These are phyloP conservation scores for Saturnispora serradocipensis DNA, from an alignment of 805 yeast species.

Conservation along the genomic window DNA sequence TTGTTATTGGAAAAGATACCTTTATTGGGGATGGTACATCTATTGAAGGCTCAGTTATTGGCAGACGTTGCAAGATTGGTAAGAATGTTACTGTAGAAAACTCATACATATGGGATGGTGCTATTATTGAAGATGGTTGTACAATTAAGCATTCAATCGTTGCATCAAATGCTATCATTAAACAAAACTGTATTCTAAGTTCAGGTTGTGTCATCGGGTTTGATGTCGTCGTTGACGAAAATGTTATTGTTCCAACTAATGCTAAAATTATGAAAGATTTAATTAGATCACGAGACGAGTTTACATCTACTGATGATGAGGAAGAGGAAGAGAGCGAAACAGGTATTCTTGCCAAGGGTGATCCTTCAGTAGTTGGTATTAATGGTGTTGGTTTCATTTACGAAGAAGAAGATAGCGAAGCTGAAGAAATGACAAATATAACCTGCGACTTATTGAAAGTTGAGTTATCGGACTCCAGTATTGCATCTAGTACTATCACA, in stretches of 20 bases:
- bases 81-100: slow-evolving; percentile 59
- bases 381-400: slow-evolving; percentile 44
- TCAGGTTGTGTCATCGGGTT: slow-evolving; percentile 78
- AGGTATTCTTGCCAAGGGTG: slow-evolving; percentile 15
- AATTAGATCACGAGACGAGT: slow-evolving; percentile 20
- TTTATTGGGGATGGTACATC: slow-evolving; percentile 65
- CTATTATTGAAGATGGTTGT: slow-evolving; percentile 57
- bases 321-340: slow-evolving; percentile 17
- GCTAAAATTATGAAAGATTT: slow-evolving; percentile 45
- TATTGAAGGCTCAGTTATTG: slow-evolving; percentile 68
- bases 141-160: slow-evolving; percentile 55
- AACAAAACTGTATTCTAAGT: slow-evolving; percentile 39
- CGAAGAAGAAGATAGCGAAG: slow-evolving; percentile 44
- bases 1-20: slow-evolving; percentile 74
- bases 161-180: slow-evolving; percentile 55
- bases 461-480: slow-evolving; percentile 45
- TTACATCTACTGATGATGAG: slow-evolving; percentile 15
- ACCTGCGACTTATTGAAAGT: slow-evolving; percentile 35
- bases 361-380: slow-evolving; percentile 33
- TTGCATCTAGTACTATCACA: slow-evolving; percentile 38
- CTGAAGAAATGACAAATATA: slow-evolving; percentile 28
- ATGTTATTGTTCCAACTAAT: slow-evolving; percentile 38
- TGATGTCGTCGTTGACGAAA: slow-evolving; percentile 55
- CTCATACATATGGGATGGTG: slow-evolving; percentile 84
- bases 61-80: slow-evolving; percentile 80